Evolutionary conservation across 306 rosid species (phyloP), one percentile per base, ranked within the genome.

Genomic region (Trifolium subterraneum): DNA sequence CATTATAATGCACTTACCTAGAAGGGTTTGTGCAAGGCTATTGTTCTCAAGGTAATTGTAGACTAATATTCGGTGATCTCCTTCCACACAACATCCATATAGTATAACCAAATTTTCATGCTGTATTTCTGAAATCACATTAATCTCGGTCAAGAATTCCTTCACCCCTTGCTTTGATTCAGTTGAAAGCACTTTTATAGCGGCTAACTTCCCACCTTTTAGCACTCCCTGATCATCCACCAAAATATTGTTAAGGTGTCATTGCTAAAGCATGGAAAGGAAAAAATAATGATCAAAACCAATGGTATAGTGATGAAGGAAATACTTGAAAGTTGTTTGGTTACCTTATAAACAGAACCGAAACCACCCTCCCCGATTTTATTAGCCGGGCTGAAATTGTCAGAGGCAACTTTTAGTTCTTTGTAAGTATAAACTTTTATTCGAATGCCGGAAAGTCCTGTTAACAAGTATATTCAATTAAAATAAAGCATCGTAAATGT

Each of bases 331-430:
- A 66, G 70, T 20, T 71, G n/a, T 27, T 68, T 41, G 61, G 48
- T 76, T 84, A 94, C 98, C 96, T 91, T 91, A 71, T 80, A 88
- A 23, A 94, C 97, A 65, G 96, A 84, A 84, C 98, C 98, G 73
- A 94, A 94, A 87, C 97, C 97, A 13, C 98, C 98, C 81, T 94
- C 97, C 39, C 98, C 98, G 2, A 94, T 90, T 83, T 94, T 94
- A 76, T 91, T 88, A 33, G 69, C 75, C 18, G 64, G 82, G 77
- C 86, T 86, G 74, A 94, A 94, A 76, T 91, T 85, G 56, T 88
- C 91, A 1, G 96, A 78, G 18, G 95, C 97, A 15, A 19, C 33
- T 74, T 62, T 85, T n/a, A 94, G 79, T 80, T 88, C 96, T 82
- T 87, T 94, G 86, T 87, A 79, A 15, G 88, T 72, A 81, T 72